Base-by-base conservation (phyloP, 2,329 filamentous ascomycete species). In the Fusarium multiceps region DNA sequence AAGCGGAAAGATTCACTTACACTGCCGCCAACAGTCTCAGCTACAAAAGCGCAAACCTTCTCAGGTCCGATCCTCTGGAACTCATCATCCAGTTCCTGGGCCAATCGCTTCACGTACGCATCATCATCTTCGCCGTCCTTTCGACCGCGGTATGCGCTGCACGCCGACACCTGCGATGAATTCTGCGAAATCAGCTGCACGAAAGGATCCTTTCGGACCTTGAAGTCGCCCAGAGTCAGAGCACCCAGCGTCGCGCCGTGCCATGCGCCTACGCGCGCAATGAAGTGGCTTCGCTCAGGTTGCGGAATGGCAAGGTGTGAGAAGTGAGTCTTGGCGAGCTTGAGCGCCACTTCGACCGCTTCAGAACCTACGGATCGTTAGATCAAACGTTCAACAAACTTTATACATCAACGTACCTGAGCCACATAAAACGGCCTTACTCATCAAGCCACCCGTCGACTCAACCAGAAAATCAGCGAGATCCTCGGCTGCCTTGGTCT, bases 11-110 rank as follows among this genome's bases (percentile, higher is more conserved):
- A 28, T 28, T 12, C 5, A 28, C 72, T 43, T 49, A 73, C 72
- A 46, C 68, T 69, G 12, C 72, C 72, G 6, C 61, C 65, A n/a
- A 86, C 78, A 0, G 85, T 82, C 73, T 88, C 86, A 0, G 83
- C 84, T 2, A 86, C 73, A 59, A 87, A 86, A 0, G 83, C 85
- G 50, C 80, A 79, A 9, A 87, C 81, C 1, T 72, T 86, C 2
- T 82, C 74, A 0, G 85, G 81, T 0, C 85, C 85, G 0, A 87
- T 50, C 0, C 78, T 72, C 14, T 79, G 75, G 13, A 87, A 83
- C 68, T 87, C 84, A 1, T 77, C 75, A 21, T 87, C 84, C 0
- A 87, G 69, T 57, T 87, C 84, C 2, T 74, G 67, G 0, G 81
- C 78, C 0, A 88, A 76, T 1, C 81, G 74, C 0, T 54, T 34